Percentiles rank a stretch among this genome's conserved stretches.
These are phyloP conservation scores for Skeletonema potamos DNA, from an alignment of 108 stramenopile genomes.

Conservation along the genomic window DNA sequence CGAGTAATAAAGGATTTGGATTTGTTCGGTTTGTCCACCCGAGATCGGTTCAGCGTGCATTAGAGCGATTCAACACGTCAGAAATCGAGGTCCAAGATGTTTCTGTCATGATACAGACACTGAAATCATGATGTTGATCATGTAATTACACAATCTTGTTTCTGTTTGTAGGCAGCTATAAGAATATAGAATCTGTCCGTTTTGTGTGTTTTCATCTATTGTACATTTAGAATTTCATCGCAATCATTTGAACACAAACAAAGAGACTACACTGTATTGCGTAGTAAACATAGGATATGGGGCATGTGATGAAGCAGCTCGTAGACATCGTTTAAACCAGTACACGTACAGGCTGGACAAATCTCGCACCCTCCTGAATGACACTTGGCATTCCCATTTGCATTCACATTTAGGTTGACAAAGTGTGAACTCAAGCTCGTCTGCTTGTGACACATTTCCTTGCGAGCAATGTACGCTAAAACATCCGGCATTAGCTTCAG, in stretches of 20 bases:
- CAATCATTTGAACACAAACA: neutral
- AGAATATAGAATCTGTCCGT: neutral
- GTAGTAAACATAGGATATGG: slow-evolving; percentile 3
- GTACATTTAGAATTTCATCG: neutral
- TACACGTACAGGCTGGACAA: slow-evolving; percentile 5
- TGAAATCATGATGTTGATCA: neutral
- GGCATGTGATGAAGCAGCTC: slow-evolving; percentile 11
- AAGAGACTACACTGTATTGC: neutral
- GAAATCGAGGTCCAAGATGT: slow-evolving; percentile 88
- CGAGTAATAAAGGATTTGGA: slow-evolving; percentile 77
- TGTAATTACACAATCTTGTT: neutral
- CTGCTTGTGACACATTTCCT: slow-evolving; percentile 4
- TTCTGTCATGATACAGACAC: slow-evolving; percentile 53
- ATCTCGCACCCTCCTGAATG: slow-evolving; percentile 16
- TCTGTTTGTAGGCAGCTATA: neutral
- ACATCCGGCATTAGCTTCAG: slow-evolving; percentile 16
- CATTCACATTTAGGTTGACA: neutral
- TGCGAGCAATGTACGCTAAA: slow-evolving; percentile 22
- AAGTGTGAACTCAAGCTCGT: slow-evolving; percentile 3
- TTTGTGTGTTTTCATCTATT: neutral
- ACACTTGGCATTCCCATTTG: neutral
- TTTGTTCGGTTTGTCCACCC: slow-evolving; percentile 71
- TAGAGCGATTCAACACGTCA: slow-evolving; percentile 51
- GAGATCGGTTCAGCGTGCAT: slow-evolving; percentile 65
- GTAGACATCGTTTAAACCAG: slow-evolving; percentile 30